A percentile compares a stretch with the other conserved stretches of the same genome.
Evolutionary conservation across 2,329 filamentous ascomycete species (phyloP).

Genomic region (Nothophoma quercina): DNA sequence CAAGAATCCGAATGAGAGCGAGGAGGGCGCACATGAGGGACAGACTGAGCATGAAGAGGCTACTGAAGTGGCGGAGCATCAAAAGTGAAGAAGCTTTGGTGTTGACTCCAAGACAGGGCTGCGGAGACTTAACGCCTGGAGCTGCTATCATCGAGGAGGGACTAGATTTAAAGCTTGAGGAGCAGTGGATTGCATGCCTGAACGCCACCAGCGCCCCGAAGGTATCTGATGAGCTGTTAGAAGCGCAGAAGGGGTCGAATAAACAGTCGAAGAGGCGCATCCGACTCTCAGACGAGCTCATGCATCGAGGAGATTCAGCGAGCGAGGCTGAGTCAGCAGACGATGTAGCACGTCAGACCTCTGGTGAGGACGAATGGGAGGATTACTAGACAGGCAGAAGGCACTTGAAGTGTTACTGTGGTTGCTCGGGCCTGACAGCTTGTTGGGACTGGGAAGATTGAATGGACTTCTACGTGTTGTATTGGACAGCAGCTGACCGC

Average conservation of each 20-base stretch:
- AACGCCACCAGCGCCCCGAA: too few species aligned
- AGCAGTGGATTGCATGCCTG: neutral
- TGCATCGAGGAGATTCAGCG: neutral
- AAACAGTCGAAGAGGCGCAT: neutral
- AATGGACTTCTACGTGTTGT: too few species aligned
- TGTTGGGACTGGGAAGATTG: too few species aligned
- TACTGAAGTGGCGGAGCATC: constrained; percentile 30
- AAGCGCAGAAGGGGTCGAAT: neutral
- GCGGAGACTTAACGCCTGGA: neutral
- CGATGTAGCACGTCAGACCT: neutral
- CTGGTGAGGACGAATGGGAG: neutral
- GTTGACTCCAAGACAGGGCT: neutral
- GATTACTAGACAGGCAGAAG: neutral
- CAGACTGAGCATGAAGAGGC: constrained; percentile 34
- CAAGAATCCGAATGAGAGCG: constrained; percentile 62
- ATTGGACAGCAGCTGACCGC: neutral
- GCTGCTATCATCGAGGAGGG: neutral
- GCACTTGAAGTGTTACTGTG: too few species aligned
- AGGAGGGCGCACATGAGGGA: constrained; percentile 31
- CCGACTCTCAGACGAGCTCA: neutral
- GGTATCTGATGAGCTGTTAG: neutral
- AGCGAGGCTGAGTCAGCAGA: neutral
- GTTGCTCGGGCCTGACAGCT: too few species aligned
- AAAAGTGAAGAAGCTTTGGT: constrained; percentile 20
- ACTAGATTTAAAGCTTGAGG: neutral